Percentiles rank a stretch among this genome's conserved stretches.
Conservation (phyloP, 2,329 filamentous ascomycete species). For the Samsoniella hepiali region DNA sequence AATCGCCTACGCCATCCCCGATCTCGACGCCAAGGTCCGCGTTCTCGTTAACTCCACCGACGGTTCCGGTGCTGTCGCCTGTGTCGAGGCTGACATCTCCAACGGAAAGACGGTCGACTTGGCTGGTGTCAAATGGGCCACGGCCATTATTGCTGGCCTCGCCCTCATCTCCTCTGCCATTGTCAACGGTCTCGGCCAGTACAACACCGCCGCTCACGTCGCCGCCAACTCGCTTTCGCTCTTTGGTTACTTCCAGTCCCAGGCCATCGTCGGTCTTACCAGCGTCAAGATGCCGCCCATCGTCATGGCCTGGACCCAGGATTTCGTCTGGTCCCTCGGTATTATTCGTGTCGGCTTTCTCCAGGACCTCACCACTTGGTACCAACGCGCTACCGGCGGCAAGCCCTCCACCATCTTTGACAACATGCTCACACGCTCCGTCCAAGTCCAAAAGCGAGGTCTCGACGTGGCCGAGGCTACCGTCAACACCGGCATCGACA, state of each 20-base stretch:
- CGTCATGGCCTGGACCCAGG: slow-evolving; percentile 89
- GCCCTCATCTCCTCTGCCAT: slow-evolving; percentile 83
- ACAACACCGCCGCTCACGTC: slow-evolving; percentile 91
- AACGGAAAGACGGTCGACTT: slow-evolving; percentile 93
- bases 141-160: slow-evolving; percentile 81
- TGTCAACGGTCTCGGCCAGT: slow-evolving; percentile 85
- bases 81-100: slow-evolving; percentile 81
- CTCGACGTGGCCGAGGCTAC: slow-evolving; percentile 24
- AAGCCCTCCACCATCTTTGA: slow-evolving; percentile 79
- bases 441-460: slow-evolving; percentile 70
- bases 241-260: slow-evolving; percentile 91
- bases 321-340: slow-evolving; percentile 98
- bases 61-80: slow-evolving; percentile 65
- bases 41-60: slow-evolving; percentile 74
- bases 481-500: slow-evolving; percentile 36
- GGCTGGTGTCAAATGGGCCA: slow-evolving; percentile 82
- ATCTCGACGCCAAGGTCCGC: slow-evolving; percentile 81
- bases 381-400: slow-evolving; percentile 88
- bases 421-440: slow-evolving; percentile 68
- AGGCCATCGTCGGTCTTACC: slow-evolving; percentile 86
- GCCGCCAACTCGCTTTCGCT: slow-evolving; percentile 89
- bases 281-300: slow-evolving; percentile 80
- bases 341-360: slow-evolving; percentile 83
- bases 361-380: slow-evolving; percentile 89
- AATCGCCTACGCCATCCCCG: slow-evolving; percentile 86